Evolutionary conservation across 192 early-diverging fungal species (phyloP).

Genomic region (Haplosporangium gracile): DNA sequence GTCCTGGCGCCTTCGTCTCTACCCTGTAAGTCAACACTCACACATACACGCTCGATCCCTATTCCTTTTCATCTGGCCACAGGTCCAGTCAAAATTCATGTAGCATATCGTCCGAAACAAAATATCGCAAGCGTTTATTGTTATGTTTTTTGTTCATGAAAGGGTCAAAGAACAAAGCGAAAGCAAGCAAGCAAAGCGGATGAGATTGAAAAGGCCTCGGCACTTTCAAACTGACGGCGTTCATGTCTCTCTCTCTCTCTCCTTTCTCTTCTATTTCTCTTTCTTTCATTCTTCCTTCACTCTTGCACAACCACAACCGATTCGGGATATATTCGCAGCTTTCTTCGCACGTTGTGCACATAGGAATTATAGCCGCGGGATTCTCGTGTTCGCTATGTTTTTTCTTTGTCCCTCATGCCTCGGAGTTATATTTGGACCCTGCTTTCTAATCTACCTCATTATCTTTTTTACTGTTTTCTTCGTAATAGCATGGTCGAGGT

Average conservation of each 20-base stretch:
- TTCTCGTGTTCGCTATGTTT: background rate
- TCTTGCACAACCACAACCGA: background rate
- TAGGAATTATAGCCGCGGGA: background rate
- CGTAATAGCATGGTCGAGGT: conserved; percentile 47
- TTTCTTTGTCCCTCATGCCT: background rate
- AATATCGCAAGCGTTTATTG: no score
- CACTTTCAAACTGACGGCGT: conserved; percentile 45
- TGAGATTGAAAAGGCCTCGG: conserved; percentile 20
- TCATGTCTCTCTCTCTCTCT: conserved; percentile 21
- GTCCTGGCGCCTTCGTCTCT: conserved; percentile 51
- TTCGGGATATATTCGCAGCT: background rate
- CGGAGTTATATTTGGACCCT: background rate
- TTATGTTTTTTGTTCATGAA: background rate
- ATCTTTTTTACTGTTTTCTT: background rate
- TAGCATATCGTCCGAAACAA: no score
- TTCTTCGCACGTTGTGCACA: background rate
- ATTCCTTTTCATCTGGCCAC: background rate
- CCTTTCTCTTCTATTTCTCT: background rate
- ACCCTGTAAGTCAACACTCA: conserved; percentile 29
- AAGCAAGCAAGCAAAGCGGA: background rate
- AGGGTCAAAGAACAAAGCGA: background rate
- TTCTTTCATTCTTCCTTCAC: background rate
- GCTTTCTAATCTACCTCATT: background rate
- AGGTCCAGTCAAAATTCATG: no score
- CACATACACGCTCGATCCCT: no score